Conservation (phyloP, 2,329 filamentous ascomycete species). For the Penicillium sp. region DNA sequence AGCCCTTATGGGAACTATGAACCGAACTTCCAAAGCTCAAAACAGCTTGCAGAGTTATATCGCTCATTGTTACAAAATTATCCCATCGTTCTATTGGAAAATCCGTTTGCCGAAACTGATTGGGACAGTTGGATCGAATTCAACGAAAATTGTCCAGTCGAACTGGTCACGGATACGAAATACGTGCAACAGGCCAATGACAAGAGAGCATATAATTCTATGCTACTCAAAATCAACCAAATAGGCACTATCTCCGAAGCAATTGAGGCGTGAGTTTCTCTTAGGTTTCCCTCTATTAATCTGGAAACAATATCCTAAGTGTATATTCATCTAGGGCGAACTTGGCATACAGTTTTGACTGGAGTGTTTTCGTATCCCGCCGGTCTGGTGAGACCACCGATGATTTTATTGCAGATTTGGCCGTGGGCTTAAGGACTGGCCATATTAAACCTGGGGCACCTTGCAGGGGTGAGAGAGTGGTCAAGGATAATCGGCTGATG, state of each 20-base stretch:
- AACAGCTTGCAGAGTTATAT: constrained; percentile 34
- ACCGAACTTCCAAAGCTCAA: constrained; percentile 19
- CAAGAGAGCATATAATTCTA: constrained; percentile 41
- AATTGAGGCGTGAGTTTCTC: constrained; percentile 36
- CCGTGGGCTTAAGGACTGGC: constrained; percentile 39
- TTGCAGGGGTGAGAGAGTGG: constrained; percentile 42
- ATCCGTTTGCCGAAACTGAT: constrained; percentile 45
- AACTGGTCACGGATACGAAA: constrained; percentile 41
- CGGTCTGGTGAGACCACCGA: constrained; percentile 45
- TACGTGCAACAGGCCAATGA: constrained; percentile 36
- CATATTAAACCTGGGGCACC: constrained; percentile 45
- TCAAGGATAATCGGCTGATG: constrained; percentile 47
- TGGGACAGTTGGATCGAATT: constrained; percentile 40
- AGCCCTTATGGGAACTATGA: constrained; percentile 28
- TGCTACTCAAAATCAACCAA: constrained; percentile 46
- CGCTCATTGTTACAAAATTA: constrained; percentile 33
- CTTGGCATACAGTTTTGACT: constrained; percentile 33
- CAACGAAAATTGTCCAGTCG: constrained; percentile 32
- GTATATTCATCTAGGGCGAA: constrained; percentile 27
- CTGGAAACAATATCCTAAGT: background rate
- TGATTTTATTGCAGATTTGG: constrained; percentile 46
- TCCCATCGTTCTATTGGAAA: constrained; percentile 42
- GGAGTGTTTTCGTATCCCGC: constrained; percentile 46
- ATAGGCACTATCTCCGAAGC: constrained; percentile 45
- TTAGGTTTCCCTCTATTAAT: background rate